These are phyloP conservation scores for Trametes meyenii DNA, from an alignment of 768 basidiomycete genomes.

Conservation along the genomic window DNA sequence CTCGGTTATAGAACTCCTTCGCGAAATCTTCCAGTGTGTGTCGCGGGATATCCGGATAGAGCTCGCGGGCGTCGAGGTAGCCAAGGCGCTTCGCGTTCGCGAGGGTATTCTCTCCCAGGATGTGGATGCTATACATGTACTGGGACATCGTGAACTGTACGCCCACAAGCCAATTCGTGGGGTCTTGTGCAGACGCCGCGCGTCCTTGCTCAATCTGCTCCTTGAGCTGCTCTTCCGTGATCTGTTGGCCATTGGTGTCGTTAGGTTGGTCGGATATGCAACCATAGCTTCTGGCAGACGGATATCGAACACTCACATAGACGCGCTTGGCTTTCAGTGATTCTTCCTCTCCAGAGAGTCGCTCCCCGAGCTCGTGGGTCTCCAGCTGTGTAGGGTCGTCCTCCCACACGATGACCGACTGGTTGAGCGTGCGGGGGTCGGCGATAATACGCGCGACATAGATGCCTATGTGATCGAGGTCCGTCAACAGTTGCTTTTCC, in stretches of 20 bases:
- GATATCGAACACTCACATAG: slow-evolving; percentile 1
- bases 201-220: not conserved
- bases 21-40: slow-evolving; percentile 29
- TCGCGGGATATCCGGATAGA: slow-evolving; percentile 34
- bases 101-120: slow-evolving; percentile 36
- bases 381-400: slow-evolving; percentile 33
- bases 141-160: not conserved
- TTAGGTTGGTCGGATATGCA: too few species aligned
- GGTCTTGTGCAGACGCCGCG: not conserved
- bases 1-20: slow-evolving; percentile 26
- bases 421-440: slow-evolving; percentile 37
- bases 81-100: slow-evolving; percentile 30
- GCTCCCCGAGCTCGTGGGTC: slow-evolving; percentile 26
- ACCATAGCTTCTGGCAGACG: not conserved
- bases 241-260: not conserved
- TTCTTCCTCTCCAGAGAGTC: slow-evolving; percentile 30
- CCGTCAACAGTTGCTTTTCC: slow-evolving; percentile 27
- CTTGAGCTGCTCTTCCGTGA: not conserved
- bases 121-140: slow-evolving; percentile 24
- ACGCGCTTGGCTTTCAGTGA: slow-evolving; percentile 13
- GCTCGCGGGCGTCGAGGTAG: slow-evolving; percentile 34
- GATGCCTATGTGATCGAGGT: slow-evolving; percentile 30
- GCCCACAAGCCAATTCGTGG: not conserved
- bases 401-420: slow-evolving; percentile 31
- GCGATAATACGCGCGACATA: slow-evolving; percentile 37